These are phyloP conservation scores for Magnaporthales sp. DNA, from an alignment of 2,329 filamentous ascomycete genomes.

Conservation along the genomic window DNA sequence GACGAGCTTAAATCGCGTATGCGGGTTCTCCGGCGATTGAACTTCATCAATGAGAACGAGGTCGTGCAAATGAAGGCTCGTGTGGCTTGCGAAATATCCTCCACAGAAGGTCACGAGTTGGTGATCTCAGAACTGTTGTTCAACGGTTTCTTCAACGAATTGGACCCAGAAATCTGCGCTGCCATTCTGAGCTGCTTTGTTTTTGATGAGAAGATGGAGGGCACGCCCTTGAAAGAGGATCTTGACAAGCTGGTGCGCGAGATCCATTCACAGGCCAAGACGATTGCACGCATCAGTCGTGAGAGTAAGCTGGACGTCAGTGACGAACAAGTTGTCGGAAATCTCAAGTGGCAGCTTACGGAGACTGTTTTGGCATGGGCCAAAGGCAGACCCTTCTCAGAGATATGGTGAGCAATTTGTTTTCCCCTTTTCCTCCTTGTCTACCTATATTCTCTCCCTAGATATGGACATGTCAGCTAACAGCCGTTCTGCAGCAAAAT, in stretches of 20 bases:
- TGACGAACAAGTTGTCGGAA: conserved; percentile 85
- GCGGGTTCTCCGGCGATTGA: conserved; percentile 84
- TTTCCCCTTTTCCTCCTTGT: conserved; percentile 3
- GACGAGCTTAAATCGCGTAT: conserved; percentile 96
- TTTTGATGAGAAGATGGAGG: conserved; percentile 90
- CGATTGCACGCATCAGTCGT: conserved; percentile 86
- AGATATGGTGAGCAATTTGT: conserved; percentile 72
- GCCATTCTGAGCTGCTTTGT: conserved; percentile 89
- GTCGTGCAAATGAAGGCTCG: conserved; percentile 96
- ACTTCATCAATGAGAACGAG: conserved; percentile 91
- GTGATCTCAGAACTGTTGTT: conserved; percentile 90
- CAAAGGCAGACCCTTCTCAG: conserved; percentile 78
- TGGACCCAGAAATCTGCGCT: conserved; percentile 80
- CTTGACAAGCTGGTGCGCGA: conserved; percentile 78
- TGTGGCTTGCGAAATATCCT: conserved; percentile 95
- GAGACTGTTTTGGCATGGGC: conserved; percentile 92
- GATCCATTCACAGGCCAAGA: conserved; percentile 77
- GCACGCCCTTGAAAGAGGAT: conserved; percentile 70
- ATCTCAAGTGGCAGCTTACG: conserved; percentile 93
- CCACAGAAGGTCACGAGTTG: conserved; percentile 81
- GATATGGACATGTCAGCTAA: background rate
- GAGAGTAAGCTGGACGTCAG: conserved; percentile 93
- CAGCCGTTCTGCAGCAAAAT: conserved; percentile 60
- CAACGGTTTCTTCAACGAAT: conserved; percentile 95
- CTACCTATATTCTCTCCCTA: conserved; percentile 5